Evolutionary conservation across 495 filamentous ascomycete genomes (phyloP), one percentile per base, ranked within the genome.

Genomic region (Penicillium atrosanguineum): DNA sequence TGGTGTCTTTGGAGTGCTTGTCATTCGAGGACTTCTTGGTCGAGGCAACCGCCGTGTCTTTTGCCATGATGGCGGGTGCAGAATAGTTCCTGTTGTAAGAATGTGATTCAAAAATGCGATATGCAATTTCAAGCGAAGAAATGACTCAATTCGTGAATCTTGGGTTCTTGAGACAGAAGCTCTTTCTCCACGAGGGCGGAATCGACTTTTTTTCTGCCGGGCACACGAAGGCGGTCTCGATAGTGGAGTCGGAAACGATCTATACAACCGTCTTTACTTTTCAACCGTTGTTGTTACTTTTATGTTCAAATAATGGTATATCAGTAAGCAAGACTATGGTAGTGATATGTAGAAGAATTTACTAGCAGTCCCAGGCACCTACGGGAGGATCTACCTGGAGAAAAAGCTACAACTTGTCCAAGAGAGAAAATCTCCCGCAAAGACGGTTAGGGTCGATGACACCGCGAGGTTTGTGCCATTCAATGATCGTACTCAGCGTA

Each of bases 11-110:
- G 37, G 76, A 75, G 56, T 77, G 80, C 63, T 90, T 91, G 69
- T 87, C 78, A 78, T 89, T 87, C 64, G 89, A 74, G 44, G 90
- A 71, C 74, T 86, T 80, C 70, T 89, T 90, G 87, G 87, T 85
- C 18, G 87, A 87, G 43, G 88, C 75, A 63, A 77, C 79, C 61
- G 46, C 19, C 25, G 37, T 50, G 39, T 42, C 39, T 48, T 59
- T 63, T 34, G 52, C 64, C 64, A 67, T 67, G 15, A 16, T 50
- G 48, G 50, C 29, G 25, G 44, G n/a, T 23, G 34, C 8, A 23
- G 31, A 19, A 28, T 7, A 15, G 18, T 14, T 11, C n/a, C 28
- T 37, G 40, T n/a, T n/a, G 29, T 21, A 51, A 3, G 21, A 1
- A 25, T 15, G 18, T 36, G 2, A 7, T 18, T 7, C 20, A 5